A percentile compares a stretch with the other conserved stretches of the same genome.
phyloP scores from a whole-genome alignment of 768 basidiomycete species.

The Cubamyces lactineus region DNA sequence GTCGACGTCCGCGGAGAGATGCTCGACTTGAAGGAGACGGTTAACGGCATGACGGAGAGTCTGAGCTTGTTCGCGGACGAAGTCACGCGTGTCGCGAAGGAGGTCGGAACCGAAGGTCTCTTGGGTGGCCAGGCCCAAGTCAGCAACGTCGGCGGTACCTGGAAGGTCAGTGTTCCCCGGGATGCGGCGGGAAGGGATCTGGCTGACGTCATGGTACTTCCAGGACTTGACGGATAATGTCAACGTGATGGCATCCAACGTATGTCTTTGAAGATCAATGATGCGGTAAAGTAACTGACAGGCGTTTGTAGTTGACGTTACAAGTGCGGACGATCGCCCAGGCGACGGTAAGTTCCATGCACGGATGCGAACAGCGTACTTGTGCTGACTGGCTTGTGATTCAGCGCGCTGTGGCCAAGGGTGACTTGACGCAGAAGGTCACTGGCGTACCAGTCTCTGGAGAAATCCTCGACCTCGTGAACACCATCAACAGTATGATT shows the following conservation, averaged over 20 bases:
- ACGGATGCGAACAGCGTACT: too few species aligned
- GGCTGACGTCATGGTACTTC: neutral
- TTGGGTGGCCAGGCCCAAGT: constrained; percentile 95
- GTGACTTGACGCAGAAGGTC: constrained; percentile 93
- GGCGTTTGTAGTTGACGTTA: constrained; percentile 68
- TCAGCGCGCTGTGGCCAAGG: constrained; percentile 88
- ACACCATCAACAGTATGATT: constrained; percentile 94
- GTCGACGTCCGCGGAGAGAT: constrained; percentile 95
- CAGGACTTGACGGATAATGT: constrained; percentile 92
- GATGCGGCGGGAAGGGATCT: neutral
- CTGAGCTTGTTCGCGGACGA: constrained; percentile 86
- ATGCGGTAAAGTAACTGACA: neutral
- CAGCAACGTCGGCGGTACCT: constrained; percentile 92
- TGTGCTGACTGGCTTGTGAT: too few species aligned
- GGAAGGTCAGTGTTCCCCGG: constrained; percentile 59
- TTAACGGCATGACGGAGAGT: constrained; percentile 93
- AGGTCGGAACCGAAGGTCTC: constrained; percentile 96
- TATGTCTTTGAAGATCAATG: constrained; percentile 40
- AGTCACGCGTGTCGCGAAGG: constrained; percentile 84
- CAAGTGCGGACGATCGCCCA: constrained; percentile 95
- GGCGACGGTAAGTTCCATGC: constrained; percentile 67
- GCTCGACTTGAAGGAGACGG: constrained; percentile 85
- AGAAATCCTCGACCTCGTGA: constrained; percentile 94
- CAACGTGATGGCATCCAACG: constrained; percentile 94
- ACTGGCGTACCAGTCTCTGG: constrained; percentile 90